Conservation (phyloP, 2,329 filamentous ascomycete genomes). For the Monilinia aucupariae region DNA sequence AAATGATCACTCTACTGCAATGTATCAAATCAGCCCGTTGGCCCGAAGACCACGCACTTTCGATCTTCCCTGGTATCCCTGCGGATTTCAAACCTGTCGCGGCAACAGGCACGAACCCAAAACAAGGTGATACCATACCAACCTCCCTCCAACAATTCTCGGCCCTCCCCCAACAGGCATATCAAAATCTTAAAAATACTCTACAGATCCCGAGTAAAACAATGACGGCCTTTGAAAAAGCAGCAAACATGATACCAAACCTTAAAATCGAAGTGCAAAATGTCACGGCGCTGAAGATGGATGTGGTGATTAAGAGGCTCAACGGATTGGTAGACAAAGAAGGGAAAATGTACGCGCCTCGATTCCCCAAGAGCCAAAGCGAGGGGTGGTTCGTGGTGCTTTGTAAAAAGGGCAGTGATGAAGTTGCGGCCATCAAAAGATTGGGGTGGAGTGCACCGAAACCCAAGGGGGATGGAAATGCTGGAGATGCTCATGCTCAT, state of each 20-base stretch:
- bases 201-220: slow-evolving; percentile 49
- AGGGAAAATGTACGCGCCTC: slow-evolving; percentile 75
- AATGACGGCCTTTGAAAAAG: slow-evolving; percentile 45
- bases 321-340: slow-evolving; percentile 63
- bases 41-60: slow-evolving; percentile 74
- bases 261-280: slow-evolving; percentile 57
- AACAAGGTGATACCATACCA: slow-evolving; percentile 32
- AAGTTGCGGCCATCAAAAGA: slow-evolving; percentile 81
- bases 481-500: too few relatives aligned
- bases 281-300: slow-evolving; percentile 57
- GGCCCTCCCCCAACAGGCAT: slow-evolving; percentile 27
- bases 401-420: slow-evolving; percentile 60
- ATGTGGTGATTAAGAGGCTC: slow-evolving; percentile 57
- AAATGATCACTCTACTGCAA: slow-evolving; percentile 82
- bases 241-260: slow-evolving; percentile 62
- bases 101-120: not conserved
- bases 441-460: slow-evolving; percentile 59
- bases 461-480: slow-evolving; percentile 33
- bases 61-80: slow-evolving; percentile 70
- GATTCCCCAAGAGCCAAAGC: slow-evolving; percentile 88
- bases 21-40: slow-evolving; percentile 89
- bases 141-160: slow-evolving; percentile 34
- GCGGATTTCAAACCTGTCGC: slow-evolving; percentile 33
- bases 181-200: slow-evolving; percentile 45
- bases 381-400: slow-evolving; percentile 90